Base-by-base conservation (phyloP, 768 basidiomycete species). In the Arthromyces matolae region DNA sequence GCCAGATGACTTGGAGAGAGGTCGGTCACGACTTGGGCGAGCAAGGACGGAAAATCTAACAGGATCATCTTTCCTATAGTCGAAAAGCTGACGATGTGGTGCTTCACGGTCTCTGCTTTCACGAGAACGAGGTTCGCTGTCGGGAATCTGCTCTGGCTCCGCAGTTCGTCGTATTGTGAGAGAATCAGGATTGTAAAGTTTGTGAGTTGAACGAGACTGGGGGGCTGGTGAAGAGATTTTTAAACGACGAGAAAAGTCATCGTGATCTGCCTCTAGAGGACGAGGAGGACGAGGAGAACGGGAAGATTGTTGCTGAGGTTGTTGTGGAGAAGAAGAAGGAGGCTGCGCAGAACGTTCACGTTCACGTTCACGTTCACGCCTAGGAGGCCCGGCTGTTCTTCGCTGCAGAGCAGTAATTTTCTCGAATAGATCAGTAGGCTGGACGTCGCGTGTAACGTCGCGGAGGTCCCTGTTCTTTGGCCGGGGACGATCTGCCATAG, bases 1-100 rank as follows among this genome's bases (percentile, higher is more conserved):
- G 22, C 72, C 80, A 1, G 84, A 83, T 8, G 76, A 72, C 55
- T 83, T 83, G 20, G 80, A 74, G n/a, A 76, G 71, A 6, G 80
- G 72, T 5, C 77, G 76, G 32, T 61, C 60, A 42, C 57, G 60
- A 40, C 47, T 51, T 37, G 83, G 76, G 33, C 83, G 78, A 4
- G 79, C 70, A 28, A 81, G 75, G 27, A 83, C 78, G 31, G 80
- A 71, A 66, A 98, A 98, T 9, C 86, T 80, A 25, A 93, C 80
- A 0, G 96, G 92, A 63, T 98, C 91, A 63, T 98, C 89, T 59
- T 90, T 84, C 31, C 89, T 77, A 50, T 89, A 90, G 61, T 98
- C 93, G 49, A 93, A 94, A 0, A 96, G 79, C 51, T 86, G 87
- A 33, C 83, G 69, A 6, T 65, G 52, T 8, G 75, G 64, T 3